Percentiles rank a stretch among this genome's conserved stretches.
Evolutionary conservation across 2,329 filamentous ascomycete genomes (phyloP).

Genomic region (Graphilbum fragrans): DNA sequence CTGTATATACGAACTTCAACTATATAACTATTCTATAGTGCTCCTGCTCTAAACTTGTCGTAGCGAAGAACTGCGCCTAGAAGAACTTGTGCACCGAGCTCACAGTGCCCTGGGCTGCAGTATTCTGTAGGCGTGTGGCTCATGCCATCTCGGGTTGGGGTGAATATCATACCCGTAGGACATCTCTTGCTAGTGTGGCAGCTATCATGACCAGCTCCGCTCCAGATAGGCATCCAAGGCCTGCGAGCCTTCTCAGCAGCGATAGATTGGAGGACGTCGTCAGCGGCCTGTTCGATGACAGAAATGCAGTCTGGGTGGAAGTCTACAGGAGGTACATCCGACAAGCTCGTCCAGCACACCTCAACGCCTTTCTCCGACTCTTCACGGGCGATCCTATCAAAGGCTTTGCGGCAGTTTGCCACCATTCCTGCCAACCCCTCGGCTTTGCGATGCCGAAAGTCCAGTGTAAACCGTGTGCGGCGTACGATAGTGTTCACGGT

Average conservation of each 20-base stretch:
- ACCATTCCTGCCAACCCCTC: constrained; percentile 26
- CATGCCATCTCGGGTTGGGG: constrained; percentile 21
- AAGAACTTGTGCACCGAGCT: constrained; percentile 16
- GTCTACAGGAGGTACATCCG: constrained; percentile 44
- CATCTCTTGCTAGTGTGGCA: constrained; percentile 20
- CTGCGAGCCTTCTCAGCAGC: not conserved
- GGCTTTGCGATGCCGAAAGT: constrained; percentile 49
- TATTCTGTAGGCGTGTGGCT: constrained; percentile 25
- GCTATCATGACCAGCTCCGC: constrained; percentile 26
- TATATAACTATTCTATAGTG: too few relatives aligned
- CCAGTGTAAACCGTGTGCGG: constrained; percentile 53
- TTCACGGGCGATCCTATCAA: constrained; percentile 40
- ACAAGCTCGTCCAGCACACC: constrained; percentile 44
- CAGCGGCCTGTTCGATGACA: constrained; percentile 50
- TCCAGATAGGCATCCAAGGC: constrained; percentile 16
- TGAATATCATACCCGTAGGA: constrained; percentile 26
- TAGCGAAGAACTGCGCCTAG: constrained; percentile 14
- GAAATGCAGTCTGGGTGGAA: constrained; percentile 58
- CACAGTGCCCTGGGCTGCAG: constrained; percentile 22
- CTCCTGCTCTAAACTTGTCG: too few relatives aligned
- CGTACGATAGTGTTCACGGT: constrained; percentile 65
- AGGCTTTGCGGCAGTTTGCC: constrained; percentile 18
- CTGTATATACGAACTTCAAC: too few relatives aligned
- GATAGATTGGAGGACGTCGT: not conserved
- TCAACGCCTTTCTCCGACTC: constrained; percentile 41